Evolutionary conservation across 441 rosid species (phyloP), one percentile per base, ranked within the genome.

Genomic region (Flueggea neowawraea): DNA sequence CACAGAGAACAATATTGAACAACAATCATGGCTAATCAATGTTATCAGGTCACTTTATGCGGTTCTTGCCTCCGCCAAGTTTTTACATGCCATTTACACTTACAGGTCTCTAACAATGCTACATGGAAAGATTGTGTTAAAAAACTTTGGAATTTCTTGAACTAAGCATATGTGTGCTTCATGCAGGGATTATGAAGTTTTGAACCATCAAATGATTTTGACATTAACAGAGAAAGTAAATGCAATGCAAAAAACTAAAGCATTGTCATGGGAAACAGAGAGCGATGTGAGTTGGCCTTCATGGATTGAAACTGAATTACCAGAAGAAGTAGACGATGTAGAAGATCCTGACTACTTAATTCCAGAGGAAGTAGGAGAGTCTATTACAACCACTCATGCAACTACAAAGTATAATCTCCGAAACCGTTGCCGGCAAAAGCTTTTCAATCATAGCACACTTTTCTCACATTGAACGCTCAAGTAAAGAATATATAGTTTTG

Each of bases 181-280:
- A 11, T 67, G 73, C 75, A 92, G 97, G 80, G 96, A 93, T 61
- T 90, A 84, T 62, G 95, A 93, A 71, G 73, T 77, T 6, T 63
- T 93, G 71, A 93, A 90, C 72, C 90, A 93, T 69, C 73, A 67
- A 41, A 81, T 88, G 67, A 69, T 89, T 39, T 53, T 65, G n/a
- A 68, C 77, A 39, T 44, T 90, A 60, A 78, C 80, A 15, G 97
- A 88, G 45, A 90, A 85, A 73, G 78, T 93, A 4, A 84, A 80
- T 52, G 68, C 58, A 22, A 83, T 93, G 67, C 74, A 78, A 62
- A 73, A 57, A 66, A 75, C 55, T 43, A 70, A 72, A 61, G 77
- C 73, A 4, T 32, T 71, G n/a, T 43, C 62, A 4, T 72, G 75
- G 79, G 88, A 80, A 31, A 60, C 66, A 13, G 86, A 82, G 17